Evolutionary conservation across 1,139 yeast genomes (phyloP), one percentile per base, ranked within the genome.

Genomic region (Kodamaea suecica): DNA sequence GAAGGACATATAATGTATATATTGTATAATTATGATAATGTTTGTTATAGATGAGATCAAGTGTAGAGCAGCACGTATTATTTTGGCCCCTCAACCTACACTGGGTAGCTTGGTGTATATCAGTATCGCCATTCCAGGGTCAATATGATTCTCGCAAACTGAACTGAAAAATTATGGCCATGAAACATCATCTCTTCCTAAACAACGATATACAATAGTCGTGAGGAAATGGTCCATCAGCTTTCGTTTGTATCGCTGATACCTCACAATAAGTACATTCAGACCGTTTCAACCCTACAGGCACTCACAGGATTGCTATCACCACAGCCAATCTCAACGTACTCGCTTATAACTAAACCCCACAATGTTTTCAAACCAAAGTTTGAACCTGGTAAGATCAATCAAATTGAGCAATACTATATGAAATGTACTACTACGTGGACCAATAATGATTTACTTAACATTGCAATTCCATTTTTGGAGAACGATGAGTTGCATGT

Each of bases 381-480:
- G 46, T 61, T 67, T 36, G 76, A 70, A 44, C 73, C 76, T 1
- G 76, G 76, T 4, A 70, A 70, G 44, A 71, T 70, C 42, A 70
- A 70, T 47, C 76, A 70, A 44, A 69, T 70, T 13, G 76, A 70
- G 42, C 75, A 68, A 49, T 64, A 67, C 47, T 65, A 48, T 45
- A 68, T 70, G 73, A 65, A 59, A 49, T 66, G 73, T 43, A 58
- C 56, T 23, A 69, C 76, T 7, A 59, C 66, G 4, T 70, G 76
- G 76, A 50, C 55, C 1, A 45, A 55, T 31, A 43, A 45, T 27
- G 38, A 34, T 24, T 31, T 32, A 5, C 43, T 65, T 17, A 61
- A 63, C 35, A 47, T 66, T n/a, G 39, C 59, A 9, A 31, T 41
- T 23, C 68, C 73, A 0, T 36, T 60, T 4, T 33, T 57, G 4